Percentiles rank a stretch among this genome's conserved stretches.
Conservation (phyloP, 805 yeast species). For the Maudiozyma serrabonitensis region DNA sequence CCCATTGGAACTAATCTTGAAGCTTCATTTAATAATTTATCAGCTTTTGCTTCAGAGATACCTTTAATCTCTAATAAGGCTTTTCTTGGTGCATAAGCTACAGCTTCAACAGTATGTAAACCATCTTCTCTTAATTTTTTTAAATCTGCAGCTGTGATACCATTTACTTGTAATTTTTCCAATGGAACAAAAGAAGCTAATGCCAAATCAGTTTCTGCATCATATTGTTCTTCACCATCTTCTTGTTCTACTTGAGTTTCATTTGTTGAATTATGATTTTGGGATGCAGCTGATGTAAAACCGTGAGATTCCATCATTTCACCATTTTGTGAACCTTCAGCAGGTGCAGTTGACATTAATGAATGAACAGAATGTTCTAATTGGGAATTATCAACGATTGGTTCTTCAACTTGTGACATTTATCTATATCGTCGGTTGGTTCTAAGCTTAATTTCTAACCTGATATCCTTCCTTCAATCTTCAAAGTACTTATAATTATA, state of each 20-base stretch:
- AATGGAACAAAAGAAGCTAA: slow-evolving; percentile 28
- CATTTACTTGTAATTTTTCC: slow-evolving; percentile 54
- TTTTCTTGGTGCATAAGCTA: slow-evolving; percentile 88
- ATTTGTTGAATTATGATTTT: neutral
- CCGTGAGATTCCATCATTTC: slow-evolving; percentile 2
- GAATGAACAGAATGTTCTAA: slow-evolving; percentile 6
- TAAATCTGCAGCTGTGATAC: slow-evolving; percentile 71
- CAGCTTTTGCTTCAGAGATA: slow-evolving; percentile 92
- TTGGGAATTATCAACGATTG: neutral
- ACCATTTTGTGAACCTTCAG: slow-evolving; percentile 10
- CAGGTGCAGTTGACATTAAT: slow-evolving; percentile 20
- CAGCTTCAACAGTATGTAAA: slow-evolving; percentile 78
- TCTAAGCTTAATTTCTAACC: too few species aligned
- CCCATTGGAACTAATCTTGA: slow-evolving; percentile 88
- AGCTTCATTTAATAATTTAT: slow-evolving; percentile 71
- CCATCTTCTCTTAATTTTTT: slow-evolving; percentile 77
- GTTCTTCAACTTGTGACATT: slow-evolving; percentile 8
- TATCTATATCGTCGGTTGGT: too few species aligned
- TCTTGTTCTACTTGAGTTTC: slow-evolving; percentile 1
- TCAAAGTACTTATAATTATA: too few species aligned
- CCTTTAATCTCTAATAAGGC: slow-evolving; percentile 73
- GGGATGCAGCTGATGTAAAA: neutral
- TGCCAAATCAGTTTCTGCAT: slow-evolving; percentile 42
- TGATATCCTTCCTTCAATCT: too few species aligned
- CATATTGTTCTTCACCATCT: slow-evolving; percentile 35